Evolutionary conservation across 139 green algal genomes (phyloP).

Genomic region (Pleodorina starrii): DNA sequence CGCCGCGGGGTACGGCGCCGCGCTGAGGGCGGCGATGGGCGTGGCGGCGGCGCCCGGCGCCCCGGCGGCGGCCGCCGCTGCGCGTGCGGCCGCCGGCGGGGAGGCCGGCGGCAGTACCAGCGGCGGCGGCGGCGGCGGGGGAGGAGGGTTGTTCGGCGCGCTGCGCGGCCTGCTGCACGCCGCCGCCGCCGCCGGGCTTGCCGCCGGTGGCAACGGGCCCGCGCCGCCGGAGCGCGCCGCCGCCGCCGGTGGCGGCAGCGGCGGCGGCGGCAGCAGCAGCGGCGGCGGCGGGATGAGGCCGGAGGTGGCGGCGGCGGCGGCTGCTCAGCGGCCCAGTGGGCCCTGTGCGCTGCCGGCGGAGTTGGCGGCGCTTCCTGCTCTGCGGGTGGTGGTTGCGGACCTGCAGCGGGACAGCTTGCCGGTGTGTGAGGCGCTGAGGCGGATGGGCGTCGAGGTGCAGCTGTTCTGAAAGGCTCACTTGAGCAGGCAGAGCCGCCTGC

Average conservation of each 20-base stretch:
- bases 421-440: slow-evolving; percentile 33
- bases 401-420: slow-evolving; percentile 1
- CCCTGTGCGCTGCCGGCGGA: slow-evolving; percentile 9
- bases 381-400: slow-evolving; percentile 34
- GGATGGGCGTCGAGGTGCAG: background rate
- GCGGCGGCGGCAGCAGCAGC: background rate
- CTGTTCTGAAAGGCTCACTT: slow-evolving; percentile 27
- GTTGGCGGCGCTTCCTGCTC: background rate
- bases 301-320: background rate
- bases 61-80: background rate
- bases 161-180: background rate
- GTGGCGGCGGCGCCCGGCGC: background rate
- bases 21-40: background rate
- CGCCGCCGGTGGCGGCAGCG: background rate
- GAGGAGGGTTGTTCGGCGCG: background rate
- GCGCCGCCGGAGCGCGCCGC: background rate
- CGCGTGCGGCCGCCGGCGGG: background rate
- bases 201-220: background rate
- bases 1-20: slow-evolving; percentile 18
- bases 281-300: background rate
- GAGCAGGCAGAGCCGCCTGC: too few relatives aligned
- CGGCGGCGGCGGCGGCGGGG: background rate
- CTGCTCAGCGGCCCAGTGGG: background rate
- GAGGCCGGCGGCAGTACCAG: background rate
- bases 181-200: background rate